Evolutionary conservation across 2,329 filamentous ascomycete species (phyloP), one percentile per base, ranked within the genome.

Genomic region (Epichloe aotearoae): DNA sequence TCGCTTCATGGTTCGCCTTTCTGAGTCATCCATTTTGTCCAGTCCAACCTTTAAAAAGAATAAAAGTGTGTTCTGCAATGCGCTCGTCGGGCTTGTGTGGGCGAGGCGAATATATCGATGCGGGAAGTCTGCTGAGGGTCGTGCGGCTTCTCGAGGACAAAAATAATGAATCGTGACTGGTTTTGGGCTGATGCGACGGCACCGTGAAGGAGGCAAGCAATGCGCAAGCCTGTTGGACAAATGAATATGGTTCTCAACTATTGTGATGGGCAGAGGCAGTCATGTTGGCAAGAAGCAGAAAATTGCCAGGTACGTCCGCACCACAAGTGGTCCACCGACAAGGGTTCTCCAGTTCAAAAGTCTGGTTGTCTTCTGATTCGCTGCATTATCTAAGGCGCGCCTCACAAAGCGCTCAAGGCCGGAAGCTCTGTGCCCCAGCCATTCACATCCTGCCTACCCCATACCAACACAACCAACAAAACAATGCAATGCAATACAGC

Each of bases 1-100:
- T 55, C 89, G 85, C 74, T 95, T 95, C 54, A 75, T 73, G 54
- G 73, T 74, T 55, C 82, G 80, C 64, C 83, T 79, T 59, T 90
- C 86, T 56, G 84, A 76, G 61, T 93, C 88, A 58, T 86, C 81
- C 88, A 95, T 71, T 5, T 14, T 46, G 36, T 47, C 17, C 36
- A 14, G 14, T 14, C 37, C 34, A 15, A 38, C 1, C 2, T 4
- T 4, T 6, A 7, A 11, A 14, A n/a, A 37, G 26, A 38, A 34
- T 23, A 23, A 15, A 20, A n/a, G 7, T 10, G 1, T n/a, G 36
- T 38, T 33, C 26, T 26, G 23, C 4, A 11, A 39, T 39, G 45
- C 19, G 33, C 45, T 47, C 36, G 45, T 26, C 14, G 6, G 6
- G 45, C 15, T 39, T 20, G 14, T 15, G 36, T 15, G 34, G 33